A percentile compares a stretch with the other conserved stretches of the same genome.
phyloP scores from a whole-genome alignment of 2,329 filamentous ascomycete species.

The Pseudogymnoascus sp. region DNA sequence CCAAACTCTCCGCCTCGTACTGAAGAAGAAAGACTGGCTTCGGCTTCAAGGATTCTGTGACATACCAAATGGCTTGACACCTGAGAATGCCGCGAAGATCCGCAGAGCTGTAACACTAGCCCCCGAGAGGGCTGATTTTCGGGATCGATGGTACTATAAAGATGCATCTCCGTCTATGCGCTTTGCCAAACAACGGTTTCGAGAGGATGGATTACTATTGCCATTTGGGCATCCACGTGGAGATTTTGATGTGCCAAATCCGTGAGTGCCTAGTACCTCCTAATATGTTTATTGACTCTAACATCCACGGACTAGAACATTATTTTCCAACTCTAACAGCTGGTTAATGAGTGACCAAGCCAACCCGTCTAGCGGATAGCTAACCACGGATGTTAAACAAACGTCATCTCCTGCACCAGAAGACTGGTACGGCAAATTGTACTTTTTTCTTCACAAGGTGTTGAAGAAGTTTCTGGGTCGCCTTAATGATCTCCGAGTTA shows the following conservation, averaged over 20 bases:
- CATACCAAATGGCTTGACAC: constrained; percentile 12
- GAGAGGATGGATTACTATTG: constrained; percentile 34
- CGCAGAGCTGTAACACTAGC: constrained; percentile 14
- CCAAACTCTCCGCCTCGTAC: constrained; percentile 12
- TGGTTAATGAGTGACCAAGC: constrained; percentile 36
- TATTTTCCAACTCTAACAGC: constrained; percentile 26
- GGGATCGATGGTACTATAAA: constrained; percentile 13
- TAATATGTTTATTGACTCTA: constrained; percentile 3
- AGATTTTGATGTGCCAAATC: constrained; percentile 35
- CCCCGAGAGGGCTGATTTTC: constrained; percentile 13
- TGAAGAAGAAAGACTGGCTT: constrained; percentile 14
- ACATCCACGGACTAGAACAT: constrained; percentile 27
- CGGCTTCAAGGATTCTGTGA: constrained; percentile 11
- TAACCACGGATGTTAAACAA: constrained; percentile 23
- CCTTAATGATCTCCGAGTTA: constrained; percentile 19
- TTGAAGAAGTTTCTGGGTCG: constrained; percentile 29
- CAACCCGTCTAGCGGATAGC: constrained; percentile 34
- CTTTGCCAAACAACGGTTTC: constrained; percentile 27
- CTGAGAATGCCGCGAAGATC: constrained; percentile 11
- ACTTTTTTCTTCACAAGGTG: constrained; percentile 28
- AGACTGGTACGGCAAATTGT: constrained; percentile 37
- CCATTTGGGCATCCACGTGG: constrained; percentile 30
- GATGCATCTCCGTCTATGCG: constrained; percentile 19
- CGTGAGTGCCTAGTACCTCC: constrained; percentile 28
- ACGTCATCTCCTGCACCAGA: constrained; percentile 22